Base-by-base conservation (phyloP, 768 basidiomycete genomes). In the Sutorius australiensis region DNA sequence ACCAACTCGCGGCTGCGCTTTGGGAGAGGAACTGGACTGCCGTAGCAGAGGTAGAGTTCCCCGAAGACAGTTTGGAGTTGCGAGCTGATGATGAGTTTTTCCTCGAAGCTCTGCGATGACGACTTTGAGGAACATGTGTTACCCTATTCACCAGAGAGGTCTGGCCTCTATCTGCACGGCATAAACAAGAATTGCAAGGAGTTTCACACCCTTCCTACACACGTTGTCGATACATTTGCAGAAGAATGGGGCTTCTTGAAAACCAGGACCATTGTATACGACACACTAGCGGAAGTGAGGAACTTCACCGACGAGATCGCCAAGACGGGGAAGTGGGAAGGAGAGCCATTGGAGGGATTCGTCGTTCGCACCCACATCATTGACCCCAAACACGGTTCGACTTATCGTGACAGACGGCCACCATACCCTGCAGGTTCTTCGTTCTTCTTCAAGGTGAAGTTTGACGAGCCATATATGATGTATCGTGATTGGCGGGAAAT, bases 381-480 rank as follows among this genome's bases (percentile, higher is more conserved):
- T 17, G 70, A 70, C 46, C 77, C 74, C 3, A 78, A 75, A 27
- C 66, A 64, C 2, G 62, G 56, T 7, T 58, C 58, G 10, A 54
- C 64, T 0, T 70, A 67, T 46, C 67, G 61, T 28, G 63, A 61
- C 42, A 63, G 55, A 50, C 61, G 67, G 19, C 78, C 81, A 1
- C 94, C 93, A 0, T 97, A 98, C 64, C 67, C 77, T 0, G 70
- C 84, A 1, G 91, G 87, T 30, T 83, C 88, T 2, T 87, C 92
- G 0, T 95, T 98, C 77, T 98, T 99, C 80, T 98, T 97, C 84
- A 99, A 99, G 67, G 80, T 98, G 74, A 99, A 99, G 68, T 98
- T 98, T 69, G 94, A 98, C 69, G 92, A 98, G 65, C 95, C 95
- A 3, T 99, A 99, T 67, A 85, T 98, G 80, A 95, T 95, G 84